Evolutionary conservation across 1,284 basidiomycete species (phyloP).

Genomic region (Puccinia horiana): DNA sequence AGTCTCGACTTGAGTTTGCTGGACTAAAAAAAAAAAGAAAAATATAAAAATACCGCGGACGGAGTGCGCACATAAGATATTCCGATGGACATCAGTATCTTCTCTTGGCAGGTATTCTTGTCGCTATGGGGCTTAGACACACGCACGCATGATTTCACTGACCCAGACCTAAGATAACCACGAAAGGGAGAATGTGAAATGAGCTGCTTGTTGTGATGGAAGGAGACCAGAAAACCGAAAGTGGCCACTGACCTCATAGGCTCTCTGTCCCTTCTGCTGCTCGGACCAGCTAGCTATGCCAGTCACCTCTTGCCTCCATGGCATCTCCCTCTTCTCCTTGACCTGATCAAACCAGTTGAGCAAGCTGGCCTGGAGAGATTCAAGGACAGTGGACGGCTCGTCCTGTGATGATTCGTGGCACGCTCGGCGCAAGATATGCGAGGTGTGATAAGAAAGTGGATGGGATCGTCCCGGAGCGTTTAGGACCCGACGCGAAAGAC

Average conservation of each 20-base stretch:
- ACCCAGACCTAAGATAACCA: conserved; percentile 36
- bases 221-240: background rate
- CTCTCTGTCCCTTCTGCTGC: conserved; percentile 30
- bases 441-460: background rate
- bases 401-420: background rate
- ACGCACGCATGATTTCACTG: conserved; percentile 49
- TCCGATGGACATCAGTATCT: background rate
- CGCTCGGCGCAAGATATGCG: background rate
- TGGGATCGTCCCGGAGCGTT: background rate
- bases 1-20: conserved; percentile 48
- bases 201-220: background rate
- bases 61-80: background rate
- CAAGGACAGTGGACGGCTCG: background rate
- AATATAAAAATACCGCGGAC: background rate
- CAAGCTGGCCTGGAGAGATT: background rate
- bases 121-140: background rate
- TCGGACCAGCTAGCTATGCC: background rate
- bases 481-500: background rate
- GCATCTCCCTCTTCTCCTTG: conserved; percentile 40
- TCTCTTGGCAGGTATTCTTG: background rate
- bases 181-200: background rate
- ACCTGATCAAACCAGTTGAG: conserved; percentile 34
- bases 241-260: conserved; percentile 32
- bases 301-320: conserved; percentile 38
- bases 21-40: conserved; percentile 20